These are phyloP conservation scores for Saccharomyces hybrid DNA, from an alignment of 1,139 yeast genomes.

Conservation along the genomic window DNA sequence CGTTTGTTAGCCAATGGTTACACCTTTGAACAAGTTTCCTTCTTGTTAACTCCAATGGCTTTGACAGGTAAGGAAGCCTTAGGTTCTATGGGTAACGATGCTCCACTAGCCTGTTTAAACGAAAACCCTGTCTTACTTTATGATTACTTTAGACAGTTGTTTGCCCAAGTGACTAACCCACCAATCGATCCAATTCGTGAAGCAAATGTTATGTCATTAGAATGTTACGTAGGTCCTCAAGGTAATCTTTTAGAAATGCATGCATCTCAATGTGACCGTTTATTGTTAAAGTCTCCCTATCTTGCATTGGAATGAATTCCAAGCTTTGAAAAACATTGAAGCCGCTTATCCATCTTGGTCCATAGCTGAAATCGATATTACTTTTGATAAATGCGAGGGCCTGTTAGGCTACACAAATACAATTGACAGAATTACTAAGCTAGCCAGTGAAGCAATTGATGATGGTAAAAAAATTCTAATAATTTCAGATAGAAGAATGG, in stretches of 20 bases:
- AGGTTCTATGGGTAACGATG: slow-evolving; percentile 98
- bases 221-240: slow-evolving; percentile 95
- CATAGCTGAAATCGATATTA: slow-evolving; percentile 72
- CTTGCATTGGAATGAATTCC: slow-evolving; percentile 62
- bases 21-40: slow-evolving; percentile 81
- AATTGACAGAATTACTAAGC: slow-evolving; percentile 78
- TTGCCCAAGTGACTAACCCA: slow-evolving; percentile 98
- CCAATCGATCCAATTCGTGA: slow-evolving; percentile 98
- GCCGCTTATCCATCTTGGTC: slow-evolving; percentile 83
- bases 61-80: slow-evolving; percentile 83
- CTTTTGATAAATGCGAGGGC: slow-evolving; percentile 80
- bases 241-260: slow-evolving; percentile 91
- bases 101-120: slow-evolving; percentile 92
- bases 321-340: slow-evolving; percentile 64
- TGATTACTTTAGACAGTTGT: slow-evolving; percentile 91
- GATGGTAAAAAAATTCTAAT: slow-evolving; percentile 66
- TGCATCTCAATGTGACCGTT: slow-evolving; percentile 83
- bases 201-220: slow-evolving; percentile 92
- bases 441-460: slow-evolving; percentile 79
- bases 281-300: slow-evolving; percentile 83
- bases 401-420: slow-evolving; percentile 77
- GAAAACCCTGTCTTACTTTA: slow-evolving; percentile 86
- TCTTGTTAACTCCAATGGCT: slow-evolving; percentile 91
- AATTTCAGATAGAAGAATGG: slow-evolving; percentile 62
- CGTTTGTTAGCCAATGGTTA: slow-evolving; percentile 82